Conservation (phyloP, 2,329 filamentous ascomycete genomes). For the Xylaria multiplex region DNA sequence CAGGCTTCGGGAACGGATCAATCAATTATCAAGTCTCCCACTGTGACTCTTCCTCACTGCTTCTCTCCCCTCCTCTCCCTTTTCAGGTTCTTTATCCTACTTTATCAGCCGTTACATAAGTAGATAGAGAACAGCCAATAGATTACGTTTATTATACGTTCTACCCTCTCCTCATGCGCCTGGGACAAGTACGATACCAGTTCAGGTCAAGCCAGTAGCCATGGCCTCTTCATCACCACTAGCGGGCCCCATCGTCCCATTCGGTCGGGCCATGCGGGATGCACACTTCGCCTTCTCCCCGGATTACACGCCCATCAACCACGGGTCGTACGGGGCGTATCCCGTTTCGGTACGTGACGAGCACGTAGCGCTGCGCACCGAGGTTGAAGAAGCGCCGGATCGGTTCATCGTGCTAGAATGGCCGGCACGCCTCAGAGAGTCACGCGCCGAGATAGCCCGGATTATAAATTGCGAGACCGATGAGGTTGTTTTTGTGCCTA, state of each 20-base stretch:
- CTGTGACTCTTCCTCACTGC: no score
- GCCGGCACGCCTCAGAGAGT: constrained; percentile 35
- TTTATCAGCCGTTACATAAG: not conserved
- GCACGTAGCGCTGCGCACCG: constrained; percentile 40
- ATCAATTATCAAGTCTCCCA: not conserved
- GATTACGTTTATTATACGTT: no score
- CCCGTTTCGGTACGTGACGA: constrained; percentile 41
- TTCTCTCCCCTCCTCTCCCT: no score
- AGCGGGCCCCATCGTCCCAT: constrained; percentile 37
- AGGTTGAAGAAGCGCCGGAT: constrained; percentile 45
- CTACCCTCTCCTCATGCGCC: no score
- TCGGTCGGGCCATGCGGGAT: constrained; percentile 46
- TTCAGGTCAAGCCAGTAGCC: not conserved
- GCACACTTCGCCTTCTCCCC: constrained; percentile 47
- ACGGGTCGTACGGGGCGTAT: constrained; percentile 46
- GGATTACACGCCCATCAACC: constrained; percentile 47
- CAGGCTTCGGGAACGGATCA: constrained; percentile 19
- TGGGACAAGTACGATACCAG: not conserved
- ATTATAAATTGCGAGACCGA: constrained; percentile 37
- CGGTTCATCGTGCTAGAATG: constrained; percentile 47
- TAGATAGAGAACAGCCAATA: no score
- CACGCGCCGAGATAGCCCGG: constrained; percentile 37
- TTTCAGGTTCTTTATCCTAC: not conserved
- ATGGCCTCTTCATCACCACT: constrained; percentile 7
- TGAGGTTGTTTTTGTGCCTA: constrained; percentile 67